Conservation (phyloP, 305 asterid species). For the Fraxinus sp. region DNA sequence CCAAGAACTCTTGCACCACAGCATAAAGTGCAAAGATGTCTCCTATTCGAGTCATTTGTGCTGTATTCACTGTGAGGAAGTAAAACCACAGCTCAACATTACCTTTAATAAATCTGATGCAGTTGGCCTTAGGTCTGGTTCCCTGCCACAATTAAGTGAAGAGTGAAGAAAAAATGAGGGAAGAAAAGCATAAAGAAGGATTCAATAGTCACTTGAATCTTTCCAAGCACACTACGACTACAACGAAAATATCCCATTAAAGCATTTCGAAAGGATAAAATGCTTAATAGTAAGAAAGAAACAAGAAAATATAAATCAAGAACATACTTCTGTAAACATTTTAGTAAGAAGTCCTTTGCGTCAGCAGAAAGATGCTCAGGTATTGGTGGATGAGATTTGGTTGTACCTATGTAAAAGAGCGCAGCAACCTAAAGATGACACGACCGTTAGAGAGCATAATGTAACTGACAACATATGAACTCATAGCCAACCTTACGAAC, state of each 20-base stretch:
- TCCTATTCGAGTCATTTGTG: neutral
- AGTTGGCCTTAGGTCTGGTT: slow-evolving; percentile 76
- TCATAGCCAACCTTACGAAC: neutral
- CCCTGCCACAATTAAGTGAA: slow-evolving; percentile 55
- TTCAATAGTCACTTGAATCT: neutral
- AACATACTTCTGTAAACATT: slow-evolving; percentile 89
- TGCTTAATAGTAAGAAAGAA: slow-evolving; percentile 10
- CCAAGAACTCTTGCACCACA: neutral
- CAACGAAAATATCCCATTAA: neutral
- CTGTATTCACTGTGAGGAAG: slow-evolving; percentile 6
- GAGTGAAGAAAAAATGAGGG: slow-evolving; percentile 24
- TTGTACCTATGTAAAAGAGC: slow-evolving; percentile 90
- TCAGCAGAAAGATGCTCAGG: slow-evolving; percentile 90
- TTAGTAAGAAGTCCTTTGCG: slow-evolving; percentile 85
- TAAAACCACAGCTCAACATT: slow-evolving; percentile 22
- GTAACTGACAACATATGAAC: slow-evolving; percentile 7
- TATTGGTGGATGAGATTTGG: slow-evolving; percentile 97
- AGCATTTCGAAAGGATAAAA: slow-evolving; percentile 17
- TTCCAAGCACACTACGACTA: slow-evolving; percentile 6
- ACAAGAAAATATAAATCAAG: slow-evolving; percentile 9
- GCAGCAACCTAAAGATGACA: slow-evolving; percentile 79
- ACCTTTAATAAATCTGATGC: slow-evolving; percentile 94
- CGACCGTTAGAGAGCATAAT: slow-evolving; percentile 20
- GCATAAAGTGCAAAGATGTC: neutral
- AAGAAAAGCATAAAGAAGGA: slow-evolving; percentile 12